Evolutionary conservation across 306 rosid species (phyloP), one percentile per base, ranked within the genome.

Genomic region (Sindora glabra): DNA sequence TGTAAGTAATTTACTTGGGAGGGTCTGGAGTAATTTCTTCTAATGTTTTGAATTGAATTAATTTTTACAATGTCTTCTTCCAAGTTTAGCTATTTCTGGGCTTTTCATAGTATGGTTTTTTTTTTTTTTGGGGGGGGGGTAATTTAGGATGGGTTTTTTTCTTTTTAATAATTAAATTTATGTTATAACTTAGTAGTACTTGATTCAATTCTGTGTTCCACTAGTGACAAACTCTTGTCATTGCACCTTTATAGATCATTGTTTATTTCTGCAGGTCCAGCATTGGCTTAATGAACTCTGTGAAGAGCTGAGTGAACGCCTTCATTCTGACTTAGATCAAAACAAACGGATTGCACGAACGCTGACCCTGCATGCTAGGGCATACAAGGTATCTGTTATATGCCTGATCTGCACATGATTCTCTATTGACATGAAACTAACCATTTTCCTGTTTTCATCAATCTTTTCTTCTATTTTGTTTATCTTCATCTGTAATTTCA

Each of bases 341-440:
- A 87, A 91, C 77, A 88, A 83, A 74, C 79, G 98, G 25, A 86
- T 88, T 65, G 98, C 95, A 8, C 96, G 66, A 26, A 85, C 92
- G 12, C 78, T 91, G 49, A 79, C 95, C 8, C 64, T 91, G 64
- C 92, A 91, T 83, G 92, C 80, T 73, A 79, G 78, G 9, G 95
- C 95, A 47, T 85, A 85, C 72, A 81, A 74, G 83, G 98, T 88
- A 45, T 33, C 23, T 42, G 14, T 70, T 51, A 21, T 19, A 39
- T 54, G 68, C 22, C 30, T 45, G 59, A 54, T 60, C 39, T 69
- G 50, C 27, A 52, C 42, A 53, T 48, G 26, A 14, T 72, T 57
- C 5, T 68, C 14, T 48, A 50, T 21, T 64, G 10, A 4, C 62
- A 57, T 48, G 64, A 64, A 38, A 45, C 19, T 32, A 10, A 46